These are phyloP conservation scores for Trichoderma parareesei DNA, from an alignment of 495 filamentous ascomycete species.

Conservation along the genomic window DNA sequence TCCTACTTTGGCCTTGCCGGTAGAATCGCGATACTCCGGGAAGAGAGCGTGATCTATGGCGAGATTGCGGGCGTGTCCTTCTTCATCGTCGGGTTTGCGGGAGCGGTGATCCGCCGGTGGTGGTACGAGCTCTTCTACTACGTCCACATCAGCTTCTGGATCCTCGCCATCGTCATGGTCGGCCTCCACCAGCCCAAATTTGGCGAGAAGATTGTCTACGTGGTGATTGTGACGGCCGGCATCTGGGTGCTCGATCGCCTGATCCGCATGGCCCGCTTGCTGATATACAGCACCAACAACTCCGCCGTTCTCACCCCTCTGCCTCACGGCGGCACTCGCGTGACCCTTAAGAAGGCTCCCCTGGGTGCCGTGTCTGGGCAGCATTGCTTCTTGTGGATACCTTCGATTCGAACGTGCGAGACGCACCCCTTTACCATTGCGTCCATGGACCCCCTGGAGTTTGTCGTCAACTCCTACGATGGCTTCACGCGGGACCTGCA, in stretches of 20 bases:
- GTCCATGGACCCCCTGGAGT: conserved; percentile 34
- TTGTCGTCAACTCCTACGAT: conserved; percentile 39
- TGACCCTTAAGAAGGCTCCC: conserved; percentile 26
- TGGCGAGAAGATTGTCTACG: conserved; percentile 32
- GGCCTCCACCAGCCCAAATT: conserved; percentile 42
- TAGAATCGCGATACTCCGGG: conserved; percentile 25
- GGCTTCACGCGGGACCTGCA: conserved; percentile 52
- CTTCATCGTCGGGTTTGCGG: conserved; percentile 27
- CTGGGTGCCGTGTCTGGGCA: conserved; percentile 36
- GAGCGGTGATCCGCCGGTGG: conserved; percentile 32
- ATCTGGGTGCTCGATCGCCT: conserved; percentile 53
- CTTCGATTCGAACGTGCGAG: conserved; percentile 39
- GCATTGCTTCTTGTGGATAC: conserved; percentile 52
- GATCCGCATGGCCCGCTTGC: conserved; percentile 44
- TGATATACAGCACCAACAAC: conserved; percentile 33
- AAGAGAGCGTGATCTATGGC: conserved; percentile 27
- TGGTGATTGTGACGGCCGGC: conserved; percentile 25
- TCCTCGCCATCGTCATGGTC: conserved; percentile 41
- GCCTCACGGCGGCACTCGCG: conserved; percentile 41
- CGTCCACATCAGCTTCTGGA: conserved; percentile 47
- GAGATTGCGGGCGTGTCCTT: conserved; percentile 38
- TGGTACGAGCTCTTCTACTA: conserved; percentile 55
- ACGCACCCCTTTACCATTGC: conserved; percentile 57
- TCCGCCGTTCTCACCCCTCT: conserved; percentile 38
- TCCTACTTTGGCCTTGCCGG: conserved; percentile 22